Evolutionary conservation across 805 yeast genomes (phyloP), one percentile per base, ranked within the genome.

Genomic region (Pichia manshurica): DNA sequence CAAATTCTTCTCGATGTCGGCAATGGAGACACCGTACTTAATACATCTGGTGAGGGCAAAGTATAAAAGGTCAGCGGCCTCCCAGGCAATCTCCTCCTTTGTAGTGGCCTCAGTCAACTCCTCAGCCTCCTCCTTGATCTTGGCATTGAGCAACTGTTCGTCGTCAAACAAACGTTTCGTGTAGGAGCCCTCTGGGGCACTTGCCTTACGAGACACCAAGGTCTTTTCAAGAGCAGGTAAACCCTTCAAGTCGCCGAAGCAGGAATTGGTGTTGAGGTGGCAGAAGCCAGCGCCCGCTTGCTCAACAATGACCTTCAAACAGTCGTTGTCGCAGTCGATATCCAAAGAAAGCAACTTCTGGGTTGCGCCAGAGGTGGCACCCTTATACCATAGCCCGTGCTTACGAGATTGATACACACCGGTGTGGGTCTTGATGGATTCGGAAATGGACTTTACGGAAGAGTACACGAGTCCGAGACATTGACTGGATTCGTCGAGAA

Each of bases 341-440:
- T 80, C 83, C 48, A 93, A 64, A 39, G 73, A 68, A 21, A 84
- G 55, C 42, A 93, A 73, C 55, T 74, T 73, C 69, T 93, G 99
- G 1, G 95, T 87, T 45, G 96, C 95, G 19, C 99, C 99, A n/a
- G 96, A 85, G 2, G 96, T 87, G 47, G 84, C 84, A 28, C 99
- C 99, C 66, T 93, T 93, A 65, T 82, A 85, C 99, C 99, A 93
- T 50, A 93, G 74, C 39, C 95, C 98, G 52, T 87, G 81, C 59
- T 84, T 82, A 58, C 99, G 82, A 8, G 96, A 87, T 66, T 85
- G 96, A 67, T 93, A 93, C 2, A 93, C 96, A 49, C 99, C 99
- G 9, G 87, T 80, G 43, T 79, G 76, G 20, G 87, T 83, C 51
- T 78, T 79, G 56, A 93, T 77, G 12, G 98, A 93, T 58, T 85